Base-by-base conservation (phyloP, 352 stramenopile genomes). In the Globisporangium yorkense region DNA sequence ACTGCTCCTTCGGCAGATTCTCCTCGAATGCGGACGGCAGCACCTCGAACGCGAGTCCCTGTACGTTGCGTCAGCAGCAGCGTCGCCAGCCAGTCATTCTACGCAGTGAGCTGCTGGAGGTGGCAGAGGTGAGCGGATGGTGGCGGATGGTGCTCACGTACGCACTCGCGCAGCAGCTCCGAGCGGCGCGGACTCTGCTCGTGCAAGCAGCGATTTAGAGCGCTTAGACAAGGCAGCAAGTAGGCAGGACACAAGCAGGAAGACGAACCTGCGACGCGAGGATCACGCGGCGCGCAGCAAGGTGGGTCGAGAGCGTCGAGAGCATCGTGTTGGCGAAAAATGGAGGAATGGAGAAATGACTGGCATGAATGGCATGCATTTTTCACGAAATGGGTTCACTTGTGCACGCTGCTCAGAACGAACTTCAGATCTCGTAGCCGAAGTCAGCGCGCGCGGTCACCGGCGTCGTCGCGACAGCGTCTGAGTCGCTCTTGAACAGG, bases 1-100 rank as follows among this genome's bases (percentile, higher is more conserved):
- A 93, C 21, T 62, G 63, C 51, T 78, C 66, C 66, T 92, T 93
- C 48, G 80, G 74, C 15, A 93, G 65, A 53, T 90, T 88, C 60
- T 93, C 84, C 63, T 93, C 80, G 62, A 93, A 93, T 10, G 70
- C 88, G 8, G 84, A 93, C 27, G 81, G 77, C 45, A 93, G 81
- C 43, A 93, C 80, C 39, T 93, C 79, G 52, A 92, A 90, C 0
- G 39, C 59, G 35, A 93, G 69, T 53, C 81, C 81, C 81, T 93
- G 54, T 21, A n/a, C 18, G 7, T 20, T 20, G 40, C 40, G n/a
- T 3, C 40, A 45, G 24, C 24, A 27, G 24, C 24, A 27, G 24
- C 24, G 24, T 27, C 24, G 24, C 24, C 24, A 27, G 24, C 1
- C 24, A 27, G 24, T 27, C 24, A 27, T 27, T 27, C 24, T 27